Base-by-base conservation (phyloP, 805 yeast genomes). In the Yarrowia keelungensis region DNA sequence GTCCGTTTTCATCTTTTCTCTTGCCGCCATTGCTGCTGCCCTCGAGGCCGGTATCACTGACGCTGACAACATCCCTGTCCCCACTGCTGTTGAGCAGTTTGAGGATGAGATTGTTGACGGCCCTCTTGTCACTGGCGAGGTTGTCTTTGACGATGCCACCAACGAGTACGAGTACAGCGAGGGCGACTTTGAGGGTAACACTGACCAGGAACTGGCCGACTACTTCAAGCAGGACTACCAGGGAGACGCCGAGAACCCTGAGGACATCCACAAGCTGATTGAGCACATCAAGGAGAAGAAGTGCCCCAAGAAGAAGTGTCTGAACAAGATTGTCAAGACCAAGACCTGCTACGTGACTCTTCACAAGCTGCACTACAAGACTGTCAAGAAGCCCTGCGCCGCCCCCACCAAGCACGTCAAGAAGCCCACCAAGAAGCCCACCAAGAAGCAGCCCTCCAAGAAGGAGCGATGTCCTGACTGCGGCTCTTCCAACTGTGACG, bases 111-210 rank as follows among this genome's bases (percentile, higher is more conserved):
- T 47, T 15, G 47, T 41, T 41, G 62, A 56, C 15, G 19, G 26
- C 1, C 62, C 62, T 41, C 46, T 56, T 7, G 19, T 39, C 19
- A 56, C 62, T 42, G 62, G 62, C 2, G 62, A 56, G 39, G 36
- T 16, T 10, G 19, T 41, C 39, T 22, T 56, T 15, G 22, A 56
- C 39, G 62, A 56, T 9, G 47, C 62, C 12, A 56, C 62, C 38
- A 56, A 56, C 62, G 39, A 26, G 39, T 56, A 56, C 47, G 62
- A 41, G 46, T 56, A 56, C 62, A 26, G n/a, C 19, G 62, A 56
- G 62, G 62, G 62, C 47, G 62, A 56, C 47, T 56, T 41, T n/a
- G 62, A 56, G 62, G 62, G 62, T 26, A 56, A 56, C 62, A 41
- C 62, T n/a, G 32, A 41, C 38, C 46, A 56, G 47, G 47, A 56